phyloP scores from a whole-genome alignment of 2,329 filamentous ascomycete genomes.

The Colletotrichum tropicicola region DNA sequence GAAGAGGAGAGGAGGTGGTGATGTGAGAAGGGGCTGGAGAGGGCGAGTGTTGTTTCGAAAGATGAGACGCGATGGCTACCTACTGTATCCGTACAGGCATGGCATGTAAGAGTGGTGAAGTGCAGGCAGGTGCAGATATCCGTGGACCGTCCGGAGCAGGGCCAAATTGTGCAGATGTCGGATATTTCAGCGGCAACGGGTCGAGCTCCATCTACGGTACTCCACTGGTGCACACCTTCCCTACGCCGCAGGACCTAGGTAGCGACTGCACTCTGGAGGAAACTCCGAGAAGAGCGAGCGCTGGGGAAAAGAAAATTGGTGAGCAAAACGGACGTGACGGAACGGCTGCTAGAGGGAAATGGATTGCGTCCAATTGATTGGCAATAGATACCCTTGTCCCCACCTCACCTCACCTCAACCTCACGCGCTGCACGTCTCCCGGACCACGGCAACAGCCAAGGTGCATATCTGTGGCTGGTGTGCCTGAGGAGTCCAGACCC shows the following conservation, averaged over 20 bases:
- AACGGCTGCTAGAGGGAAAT: constrained; percentile 3
- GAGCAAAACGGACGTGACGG: background rate
- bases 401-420: background rate
- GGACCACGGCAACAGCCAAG: constrained; percentile 17
- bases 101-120: too few species aligned
- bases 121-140: too few species aligned
- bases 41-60: constrained; percentile 16
- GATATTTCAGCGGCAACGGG: too few species aligned
- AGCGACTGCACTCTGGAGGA: too few species aligned
- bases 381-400: constrained; percentile 18
- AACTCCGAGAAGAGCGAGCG: background rate
- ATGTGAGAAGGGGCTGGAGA: constrained; percentile 5
- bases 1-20: background rate
- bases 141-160: too few species aligned
- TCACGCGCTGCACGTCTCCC: constrained; percentile 14
- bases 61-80: constrained; percentile 11
- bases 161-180: too few species aligned
- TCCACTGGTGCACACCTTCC: too few species aligned
- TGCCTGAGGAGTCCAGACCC: background rate
- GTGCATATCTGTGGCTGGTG: constrained; percentile 26
- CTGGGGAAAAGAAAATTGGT: background rate
- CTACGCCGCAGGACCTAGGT: too few species aligned
- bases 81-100: too few species aligned
- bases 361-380: constrained; percentile 27
- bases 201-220: too few species aligned